Evolutionary conservation across 1,139 yeast species (phyloP).

Genomic region (Lodderomyces pseudojiufengensis): DNA sequence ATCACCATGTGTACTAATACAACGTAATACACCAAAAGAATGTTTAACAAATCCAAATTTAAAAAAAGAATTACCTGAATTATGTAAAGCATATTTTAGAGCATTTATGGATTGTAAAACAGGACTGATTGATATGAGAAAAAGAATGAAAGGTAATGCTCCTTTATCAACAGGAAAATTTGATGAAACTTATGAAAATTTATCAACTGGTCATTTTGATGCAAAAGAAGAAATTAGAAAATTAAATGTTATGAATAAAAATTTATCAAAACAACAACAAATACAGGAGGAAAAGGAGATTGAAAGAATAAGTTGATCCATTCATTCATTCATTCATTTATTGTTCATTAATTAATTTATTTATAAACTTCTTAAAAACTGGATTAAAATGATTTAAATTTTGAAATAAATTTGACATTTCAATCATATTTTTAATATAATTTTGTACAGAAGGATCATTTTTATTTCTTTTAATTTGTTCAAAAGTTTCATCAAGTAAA

Average conservation of each 20-base stretch:
- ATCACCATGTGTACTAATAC: conserved; percentile 92
- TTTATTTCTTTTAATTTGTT: conserved; percentile 21
- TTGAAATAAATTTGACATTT: conserved; percentile 49
- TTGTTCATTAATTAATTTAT: conserved; percentile 4
- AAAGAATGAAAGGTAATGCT: conserved; percentile 91
- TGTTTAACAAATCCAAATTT: conserved; percentile 82
- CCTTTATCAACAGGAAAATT: conserved; percentile 89
- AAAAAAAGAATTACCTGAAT: conserved; percentile 73
- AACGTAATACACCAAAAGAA: conserved; percentile 84
- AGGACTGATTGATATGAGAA: conserved; percentile 85
- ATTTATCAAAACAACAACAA: conserved; percentile 33
- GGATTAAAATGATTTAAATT: conserved; percentile 47
- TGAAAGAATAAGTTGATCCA: conserved; percentile 8
- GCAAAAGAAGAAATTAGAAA: conserved; percentile 75
- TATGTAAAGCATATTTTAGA: conserved; percentile 79
- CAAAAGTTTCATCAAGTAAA: conserved; percentile 36
- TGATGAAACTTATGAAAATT: conserved; percentile 78
- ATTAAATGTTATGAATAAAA: conserved; percentile 52
- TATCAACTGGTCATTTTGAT: conserved; percentile 77
- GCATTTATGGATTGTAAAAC: conserved; percentile 86
- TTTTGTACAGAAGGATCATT: conserved; percentile 19
- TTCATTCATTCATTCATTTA: too few species aligned
- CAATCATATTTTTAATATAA: conserved; percentile 41
- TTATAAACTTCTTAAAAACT: conserved; percentile 37
- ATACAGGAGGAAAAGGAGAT: conserved; percentile 19